These are phyloP conservation scores for Vigna reflexopilosa DNA, from an alignment of 306 rosid species.

Conservation along the genomic window DNA sequence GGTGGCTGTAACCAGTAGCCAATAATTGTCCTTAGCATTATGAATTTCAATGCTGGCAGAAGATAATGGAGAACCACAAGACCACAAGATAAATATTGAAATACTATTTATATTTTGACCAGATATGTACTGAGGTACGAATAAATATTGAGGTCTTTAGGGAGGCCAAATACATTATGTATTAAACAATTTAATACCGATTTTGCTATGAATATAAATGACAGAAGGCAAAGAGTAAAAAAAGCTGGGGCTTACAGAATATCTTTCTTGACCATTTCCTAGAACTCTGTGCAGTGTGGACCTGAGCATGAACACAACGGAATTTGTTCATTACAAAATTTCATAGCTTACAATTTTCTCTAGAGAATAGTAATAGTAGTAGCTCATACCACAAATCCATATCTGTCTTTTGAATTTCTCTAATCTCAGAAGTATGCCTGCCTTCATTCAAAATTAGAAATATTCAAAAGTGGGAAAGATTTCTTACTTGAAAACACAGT, in stretches of 20 bases:
- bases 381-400: background rate
- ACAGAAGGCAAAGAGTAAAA: background rate
- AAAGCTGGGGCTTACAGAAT: slow-evolving; percentile 63
- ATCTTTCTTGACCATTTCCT: slow-evolving; percentile 84
- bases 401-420: background rate
- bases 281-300: slow-evolving; percentile 94
- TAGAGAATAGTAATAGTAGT: background rate
- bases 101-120: slow-evolving; percentile 1
- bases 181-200: background rate
- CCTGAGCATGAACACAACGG: slow-evolving; percentile 57
- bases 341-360: slow-evolving; percentile 7
- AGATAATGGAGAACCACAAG: slow-evolving; percentile 7
- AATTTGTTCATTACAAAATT: slow-evolving; percentile 27
- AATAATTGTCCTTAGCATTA: background rate
- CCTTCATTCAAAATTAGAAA: background rate
- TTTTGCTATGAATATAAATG: slow-evolving; percentile 1
- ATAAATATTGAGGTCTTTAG: background rate
- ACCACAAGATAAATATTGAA: background rate
- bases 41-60: slow-evolving; percentile 3
- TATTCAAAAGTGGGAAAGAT: background rate
- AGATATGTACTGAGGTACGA: background rate
- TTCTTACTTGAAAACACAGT: slow-evolving; percentile 80
- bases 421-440: background rate
- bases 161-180: background rate
- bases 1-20: background rate